Conservation (phyloP, 345 rosid genomes). For the Corymbia maculata region DNA sequence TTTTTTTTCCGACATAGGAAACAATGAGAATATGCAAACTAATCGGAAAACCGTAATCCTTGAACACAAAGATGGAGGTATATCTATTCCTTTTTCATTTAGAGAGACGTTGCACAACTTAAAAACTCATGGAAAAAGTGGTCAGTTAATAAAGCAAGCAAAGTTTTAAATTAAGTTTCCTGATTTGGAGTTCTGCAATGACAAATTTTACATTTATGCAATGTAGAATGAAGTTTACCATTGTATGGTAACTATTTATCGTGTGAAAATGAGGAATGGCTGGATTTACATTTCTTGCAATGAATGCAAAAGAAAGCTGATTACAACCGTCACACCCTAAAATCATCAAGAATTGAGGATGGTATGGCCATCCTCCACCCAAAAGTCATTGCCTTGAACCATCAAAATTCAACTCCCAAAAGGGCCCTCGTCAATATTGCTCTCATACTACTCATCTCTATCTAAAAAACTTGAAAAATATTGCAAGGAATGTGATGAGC, state of each 20-base stretch:
- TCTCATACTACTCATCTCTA: no score
- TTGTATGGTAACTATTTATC: background rate
- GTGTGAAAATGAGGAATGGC: no score
- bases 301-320: no score
- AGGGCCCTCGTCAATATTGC: no score
- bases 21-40: background rate
- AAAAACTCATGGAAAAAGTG: background rate
- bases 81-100: background rate
- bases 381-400: no score
- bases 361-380: no score
- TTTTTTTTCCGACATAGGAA: background rate
- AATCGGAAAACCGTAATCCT: background rate
- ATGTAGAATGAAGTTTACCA: background rate
- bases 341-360: no score
- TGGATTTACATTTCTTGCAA: no score
- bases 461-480: no score
- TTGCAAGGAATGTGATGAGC: no score
- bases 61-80: background rate
- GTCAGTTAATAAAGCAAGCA: background rate
- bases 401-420: no score
- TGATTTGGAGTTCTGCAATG: background rate
- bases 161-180: background rate
- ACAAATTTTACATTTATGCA: background rate
- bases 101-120: background rate
- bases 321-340: no score